Base-by-base conservation (phyloP, 2,329 filamentous ascomycete genomes). In the Pestalotiopsis sp. region DNA sequence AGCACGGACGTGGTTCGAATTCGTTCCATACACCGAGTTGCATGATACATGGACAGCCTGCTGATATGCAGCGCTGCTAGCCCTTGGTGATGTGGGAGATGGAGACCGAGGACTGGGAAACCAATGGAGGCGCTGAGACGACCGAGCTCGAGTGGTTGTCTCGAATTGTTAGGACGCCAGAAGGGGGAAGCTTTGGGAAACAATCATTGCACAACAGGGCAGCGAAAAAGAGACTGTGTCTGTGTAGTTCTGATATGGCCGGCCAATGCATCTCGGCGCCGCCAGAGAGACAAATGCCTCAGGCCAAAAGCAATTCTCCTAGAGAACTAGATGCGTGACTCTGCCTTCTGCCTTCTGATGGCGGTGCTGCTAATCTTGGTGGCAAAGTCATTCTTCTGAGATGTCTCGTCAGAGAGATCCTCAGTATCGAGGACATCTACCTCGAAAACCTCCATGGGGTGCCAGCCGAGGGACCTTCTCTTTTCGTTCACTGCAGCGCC, bases 291-390 rank as follows among this genome's bases (percentile, higher is more conserved):
- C 11, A 17, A 59, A 36, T 27, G 14, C 27, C 23, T n/a, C n/a
- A 39, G 17, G 31, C 2, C 17, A 20, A 31, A 25, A 27, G 17
- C 20, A 41, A 41, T n/a, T 25, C 31, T 57, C n/a, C 23, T 14
- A 13, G 36, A 23, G 27, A 12, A 7, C 60, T 65, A 69, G 36
- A 65, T 61, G 12, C 65, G 65, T 62, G 69, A 66, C 17, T 80
- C 76, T 0, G 84, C 83, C 38, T 79, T 83, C 69, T 82, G 82
- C 75, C 83, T 81, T 66, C 92, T 85, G 73, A 97, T 97, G 68
- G 92, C 92, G 0, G 95, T 97, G 81, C 95, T 98, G 83, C 94
- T 97, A 73, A 98, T 93, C 82, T 98, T 98, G 70, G 88, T 87
- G 31, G 91, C 88, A 80, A 97, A 97, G 72, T 87, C 86, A 68